Evolutionary conservation across 2,329 filamentous ascomycete species (phyloP).

Genomic region (Calonectria pauciramosa): DNA sequence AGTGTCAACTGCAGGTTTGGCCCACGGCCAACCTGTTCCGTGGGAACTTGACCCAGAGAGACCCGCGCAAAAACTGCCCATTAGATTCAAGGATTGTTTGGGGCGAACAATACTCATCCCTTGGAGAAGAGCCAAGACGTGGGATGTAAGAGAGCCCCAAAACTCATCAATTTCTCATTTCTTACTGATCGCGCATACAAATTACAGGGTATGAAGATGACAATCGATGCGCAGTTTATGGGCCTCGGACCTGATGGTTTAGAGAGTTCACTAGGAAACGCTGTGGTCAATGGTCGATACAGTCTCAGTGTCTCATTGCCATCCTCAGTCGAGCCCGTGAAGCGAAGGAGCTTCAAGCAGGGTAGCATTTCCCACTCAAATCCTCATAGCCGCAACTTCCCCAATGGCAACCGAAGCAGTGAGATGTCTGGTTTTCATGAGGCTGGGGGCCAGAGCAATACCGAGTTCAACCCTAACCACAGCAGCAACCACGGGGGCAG

Average conservation of each 20-base stretch:
- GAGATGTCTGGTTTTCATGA: neutral
- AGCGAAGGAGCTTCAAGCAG: neutral
- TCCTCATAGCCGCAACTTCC: neutral
- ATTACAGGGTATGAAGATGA: conserved; percentile 33
- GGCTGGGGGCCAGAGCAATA: neutral
- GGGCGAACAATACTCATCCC: conserved; percentile 26
- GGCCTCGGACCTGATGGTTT: conserved; percentile 11
- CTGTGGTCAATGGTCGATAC: conserved; percentile 24
- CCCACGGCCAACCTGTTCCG: conserved; percentile 21
- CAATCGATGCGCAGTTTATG: conserved; percentile 27
- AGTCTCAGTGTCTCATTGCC: conserved; percentile 21
- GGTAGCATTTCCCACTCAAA: neutral
- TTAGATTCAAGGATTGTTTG: conserved; percentile 25
- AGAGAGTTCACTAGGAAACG: neutral
- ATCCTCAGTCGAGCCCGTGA: conserved; percentile 20
- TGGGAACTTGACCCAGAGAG: conserved; percentile 34
- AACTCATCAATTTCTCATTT: neutral
- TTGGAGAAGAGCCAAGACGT: conserved; percentile 32
- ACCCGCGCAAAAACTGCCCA: conserved; percentile 26
- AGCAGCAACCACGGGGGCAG: neutral
- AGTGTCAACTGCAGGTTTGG: conserved; percentile 11
- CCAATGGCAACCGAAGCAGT: neutral
- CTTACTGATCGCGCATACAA: neutral
- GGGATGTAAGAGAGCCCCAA: conserved; percentile 25
- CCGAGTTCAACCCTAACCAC: neutral